A percentile compares a stretch with the other conserved stretches of the same genome.
Evolutionary conservation across 495 filamentous ascomycete species (phyloP).

Genomic region (Venustampulla echinocandica): DNA sequence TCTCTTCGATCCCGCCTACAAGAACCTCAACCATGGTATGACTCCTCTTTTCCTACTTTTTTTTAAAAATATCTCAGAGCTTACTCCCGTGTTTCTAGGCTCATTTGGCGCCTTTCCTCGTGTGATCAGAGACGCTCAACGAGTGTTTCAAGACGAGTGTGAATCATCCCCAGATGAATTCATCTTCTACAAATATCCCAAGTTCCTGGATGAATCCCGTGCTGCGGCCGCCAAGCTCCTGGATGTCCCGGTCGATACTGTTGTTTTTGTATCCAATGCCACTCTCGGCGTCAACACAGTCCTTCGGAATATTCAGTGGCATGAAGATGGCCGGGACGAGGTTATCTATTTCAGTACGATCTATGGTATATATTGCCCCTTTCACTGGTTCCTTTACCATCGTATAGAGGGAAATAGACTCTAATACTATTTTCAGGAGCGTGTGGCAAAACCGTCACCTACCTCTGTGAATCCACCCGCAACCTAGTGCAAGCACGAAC

Average conservation of each 20-base stretch:
- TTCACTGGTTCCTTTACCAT: background rate
- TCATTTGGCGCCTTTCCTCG: conserved; percentile 72
- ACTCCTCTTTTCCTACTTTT: too few species aligned
- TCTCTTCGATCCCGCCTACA: conserved; percentile 55
- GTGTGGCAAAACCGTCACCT: conserved; percentile 61
- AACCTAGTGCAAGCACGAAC: conserved; percentile 29
- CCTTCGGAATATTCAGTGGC: conserved; percentile 57
- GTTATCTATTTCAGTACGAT: conserved; percentile 50
- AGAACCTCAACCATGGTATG: conserved; percentile 76
- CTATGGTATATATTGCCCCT: background rate
- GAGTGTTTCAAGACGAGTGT: conserved; percentile 44
- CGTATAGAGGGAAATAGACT: background rate
- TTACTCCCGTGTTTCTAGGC: too few species aligned
- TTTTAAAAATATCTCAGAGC: too few species aligned
- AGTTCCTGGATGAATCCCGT: conserved; percentile 55
- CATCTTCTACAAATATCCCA: conserved; percentile 52
- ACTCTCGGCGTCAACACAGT: conserved; percentile 75
- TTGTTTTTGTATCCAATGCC: conserved; percentile 76
- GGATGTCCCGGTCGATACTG: conserved; percentile 48
- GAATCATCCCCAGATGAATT: conserved; percentile 67
- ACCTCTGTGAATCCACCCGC: conserved; percentile 48
- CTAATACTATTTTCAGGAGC: conserved; percentile 43
- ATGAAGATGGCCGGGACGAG: conserved; percentile 42
- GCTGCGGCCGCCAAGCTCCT: conserved; percentile 54
- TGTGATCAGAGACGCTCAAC: conserved; percentile 47